A percentile compares a stretch with the other conserved stretches of the same genome.
These are phyloP conservation scores for Cryptococcus sp. DNA, from an alignment of 1,284 basidiomycete genomes.

Conservation along the genomic window DNA sequence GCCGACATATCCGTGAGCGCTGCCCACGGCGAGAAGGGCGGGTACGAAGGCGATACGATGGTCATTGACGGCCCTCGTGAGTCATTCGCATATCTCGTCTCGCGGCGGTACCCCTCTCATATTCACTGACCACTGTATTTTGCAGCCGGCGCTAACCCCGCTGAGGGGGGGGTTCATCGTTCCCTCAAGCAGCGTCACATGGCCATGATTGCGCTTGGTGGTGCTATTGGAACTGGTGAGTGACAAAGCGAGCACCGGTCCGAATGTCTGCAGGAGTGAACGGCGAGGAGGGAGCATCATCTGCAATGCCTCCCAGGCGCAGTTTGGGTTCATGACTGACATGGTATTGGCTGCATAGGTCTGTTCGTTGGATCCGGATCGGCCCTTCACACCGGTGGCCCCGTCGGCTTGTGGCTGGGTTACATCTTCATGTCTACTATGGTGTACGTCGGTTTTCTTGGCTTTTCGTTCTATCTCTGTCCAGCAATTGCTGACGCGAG, in stretches of 20 bases:
- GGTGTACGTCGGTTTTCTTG: constrained; percentile 26
- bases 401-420: constrained; percentile 49
- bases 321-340: too few relatives aligned
- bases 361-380: constrained; percentile 54
- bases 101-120: neutral
- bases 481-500: neutral
- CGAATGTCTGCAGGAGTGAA: too few relatives aligned
- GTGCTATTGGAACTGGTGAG: constrained; percentile 39
- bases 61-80: constrained; percentile 17
- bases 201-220: constrained; percentile 55
- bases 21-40: constrained; percentile 15
- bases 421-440: constrained; percentile 47
- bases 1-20: neutral
- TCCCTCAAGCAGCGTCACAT: constrained; percentile 48
- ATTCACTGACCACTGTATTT: neutral
- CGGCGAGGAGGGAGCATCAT: too few relatives aligned
- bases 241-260: neutral
- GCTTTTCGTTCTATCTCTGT: neutral
- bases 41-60: constrained; percentile 14
- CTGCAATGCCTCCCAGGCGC: too few relatives aligned
- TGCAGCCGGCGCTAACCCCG: constrained; percentile 9
- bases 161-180: constrained; percentile 35
- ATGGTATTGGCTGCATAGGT: constrained; percentile 32
- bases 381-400: constrained; percentile 53
- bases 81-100: neutral